phyloP scores from a whole-genome alignment of 73 alveolate species.

The Tetrahymena thermophila region DNA sequence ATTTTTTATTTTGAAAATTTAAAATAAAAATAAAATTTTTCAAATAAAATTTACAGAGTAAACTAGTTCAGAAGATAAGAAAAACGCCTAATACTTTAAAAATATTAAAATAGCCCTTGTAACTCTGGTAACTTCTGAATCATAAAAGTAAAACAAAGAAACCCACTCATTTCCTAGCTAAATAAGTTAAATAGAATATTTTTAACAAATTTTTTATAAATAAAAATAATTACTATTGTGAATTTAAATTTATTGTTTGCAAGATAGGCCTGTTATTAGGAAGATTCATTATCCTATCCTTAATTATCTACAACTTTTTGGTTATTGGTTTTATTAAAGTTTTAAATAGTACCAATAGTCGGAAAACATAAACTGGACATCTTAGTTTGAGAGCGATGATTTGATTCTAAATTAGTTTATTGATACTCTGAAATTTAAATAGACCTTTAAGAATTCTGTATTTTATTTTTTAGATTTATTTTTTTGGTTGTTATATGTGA shows the following conservation, averaged over 20 bases:
- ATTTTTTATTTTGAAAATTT: no score
- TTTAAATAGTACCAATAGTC: neutral
- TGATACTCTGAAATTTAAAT: no score
- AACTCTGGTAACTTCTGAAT: neutral
- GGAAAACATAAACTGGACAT: neutral
- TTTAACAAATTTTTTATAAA: neutral
- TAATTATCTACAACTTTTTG: neutral
- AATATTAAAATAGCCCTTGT: neutral
- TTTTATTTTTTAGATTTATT: no score
- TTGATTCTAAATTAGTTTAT: neutral
- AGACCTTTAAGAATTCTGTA: no score
- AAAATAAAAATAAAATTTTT: neutral
- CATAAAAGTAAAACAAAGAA: neutral
- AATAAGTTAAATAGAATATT: neutral
- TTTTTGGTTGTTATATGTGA: no score
- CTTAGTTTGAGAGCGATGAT: neutral
- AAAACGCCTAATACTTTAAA: neutral
- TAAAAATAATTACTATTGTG: neutral
- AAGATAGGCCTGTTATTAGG: no score
- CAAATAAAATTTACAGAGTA: neutral
- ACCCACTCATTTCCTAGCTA: neutral
- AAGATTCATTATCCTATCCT: neutral
- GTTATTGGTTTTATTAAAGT: neutral
- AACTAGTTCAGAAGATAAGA: neutral
- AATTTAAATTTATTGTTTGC: neutral